Conservation (phyloP, 352 stramenopile species). For the Pythium sp. region DNA sequence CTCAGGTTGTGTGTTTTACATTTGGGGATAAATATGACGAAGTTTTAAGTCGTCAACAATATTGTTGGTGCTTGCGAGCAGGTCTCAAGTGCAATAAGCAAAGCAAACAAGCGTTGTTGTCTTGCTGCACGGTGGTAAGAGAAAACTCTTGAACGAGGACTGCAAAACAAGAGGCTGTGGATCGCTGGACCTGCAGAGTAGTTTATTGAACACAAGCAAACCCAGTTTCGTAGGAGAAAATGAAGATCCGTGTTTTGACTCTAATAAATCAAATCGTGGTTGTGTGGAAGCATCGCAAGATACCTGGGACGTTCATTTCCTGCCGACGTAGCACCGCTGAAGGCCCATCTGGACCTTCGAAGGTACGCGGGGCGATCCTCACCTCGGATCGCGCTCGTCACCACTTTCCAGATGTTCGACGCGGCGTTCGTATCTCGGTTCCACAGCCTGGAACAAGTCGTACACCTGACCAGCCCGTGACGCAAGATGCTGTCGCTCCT, state of each 20-base stretch:
- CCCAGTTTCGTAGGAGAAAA: not conserved
- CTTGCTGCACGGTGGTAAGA: not conserved
- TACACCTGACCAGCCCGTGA: too few relatives aligned
- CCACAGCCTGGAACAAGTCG: too few relatives aligned
- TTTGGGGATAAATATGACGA: not conserved
- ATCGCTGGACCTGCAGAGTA: not conserved
- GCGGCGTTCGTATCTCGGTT: too few relatives aligned
- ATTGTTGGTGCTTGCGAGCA: not conserved
- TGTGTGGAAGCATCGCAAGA: too few relatives aligned
- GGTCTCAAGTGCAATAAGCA: not conserved
- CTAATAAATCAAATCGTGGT: too few relatives aligned
- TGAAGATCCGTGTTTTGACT: not conserved
- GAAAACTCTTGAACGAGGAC: not conserved
- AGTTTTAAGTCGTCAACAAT: not conserved
- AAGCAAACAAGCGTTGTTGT: not conserved
- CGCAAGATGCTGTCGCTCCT: too few relatives aligned
- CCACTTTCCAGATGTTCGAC: too few relatives aligned
- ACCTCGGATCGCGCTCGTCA: too few relatives aligned
- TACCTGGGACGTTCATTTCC: too few relatives aligned
- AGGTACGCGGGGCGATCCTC: not conserved
- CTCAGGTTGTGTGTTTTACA: not conserved
- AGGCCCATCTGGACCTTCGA: not conserved
- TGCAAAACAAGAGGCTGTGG: too few relatives aligned
- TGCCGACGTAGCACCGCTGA: too few relatives aligned
- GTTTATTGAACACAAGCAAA: not conserved